Conservation (phyloP, 2,329 filamentous ascomycete genomes). For the Ophiostoma perfectum region DNA sequence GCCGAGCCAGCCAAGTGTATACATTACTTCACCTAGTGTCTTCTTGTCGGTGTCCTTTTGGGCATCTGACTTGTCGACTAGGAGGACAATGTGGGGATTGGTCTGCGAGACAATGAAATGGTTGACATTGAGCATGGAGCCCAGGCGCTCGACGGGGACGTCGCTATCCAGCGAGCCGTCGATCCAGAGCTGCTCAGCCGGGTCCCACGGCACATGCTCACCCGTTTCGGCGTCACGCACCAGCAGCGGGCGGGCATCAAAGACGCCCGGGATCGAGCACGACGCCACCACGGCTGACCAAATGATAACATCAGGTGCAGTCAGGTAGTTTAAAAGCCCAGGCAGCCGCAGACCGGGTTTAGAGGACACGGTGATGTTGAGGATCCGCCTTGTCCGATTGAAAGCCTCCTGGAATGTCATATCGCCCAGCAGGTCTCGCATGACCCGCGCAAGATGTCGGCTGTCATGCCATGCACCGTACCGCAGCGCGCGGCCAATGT, state of each 20-base stretch:
- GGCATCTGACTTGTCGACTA: conserved; percentile 66
- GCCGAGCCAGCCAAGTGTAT: conserved; percentile 64
- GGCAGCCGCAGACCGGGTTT: conserved; percentile 83
- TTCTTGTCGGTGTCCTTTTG: neutral
- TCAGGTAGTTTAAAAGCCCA: conserved; percentile 83
- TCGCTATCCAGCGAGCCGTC: conserved; percentile 95
- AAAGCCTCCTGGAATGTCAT: conserved; percentile 95
- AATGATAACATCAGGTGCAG: conserved; percentile 88
- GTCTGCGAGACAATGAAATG: conserved; percentile 97
- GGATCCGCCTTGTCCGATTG: conserved; percentile 83
- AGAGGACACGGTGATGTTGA: conserved; percentile 91
- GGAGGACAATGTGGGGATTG: conserved; percentile 88
- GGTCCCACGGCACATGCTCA: conserved; percentile 75
- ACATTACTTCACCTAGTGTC: conserved; percentile 46
- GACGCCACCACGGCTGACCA: conserved; percentile 97
- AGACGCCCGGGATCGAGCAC: conserved; percentile 84
- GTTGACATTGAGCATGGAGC: conserved; percentile 97
- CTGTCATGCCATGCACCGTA: conserved; percentile 82
- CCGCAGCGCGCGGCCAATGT: conserved; percentile 69
- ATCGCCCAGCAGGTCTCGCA: conserved; percentile 75
- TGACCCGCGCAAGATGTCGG: conserved; percentile 70
- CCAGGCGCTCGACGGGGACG: conserved; percentile 79
- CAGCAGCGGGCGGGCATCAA: conserved; percentile 70
- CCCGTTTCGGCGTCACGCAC: conserved; percentile 82
- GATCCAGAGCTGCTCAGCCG: conserved; percentile 79